phyloP scores from a whole-genome alignment of 495 filamentous ascomycete species.

The Geoglossum glabrum region DNA sequence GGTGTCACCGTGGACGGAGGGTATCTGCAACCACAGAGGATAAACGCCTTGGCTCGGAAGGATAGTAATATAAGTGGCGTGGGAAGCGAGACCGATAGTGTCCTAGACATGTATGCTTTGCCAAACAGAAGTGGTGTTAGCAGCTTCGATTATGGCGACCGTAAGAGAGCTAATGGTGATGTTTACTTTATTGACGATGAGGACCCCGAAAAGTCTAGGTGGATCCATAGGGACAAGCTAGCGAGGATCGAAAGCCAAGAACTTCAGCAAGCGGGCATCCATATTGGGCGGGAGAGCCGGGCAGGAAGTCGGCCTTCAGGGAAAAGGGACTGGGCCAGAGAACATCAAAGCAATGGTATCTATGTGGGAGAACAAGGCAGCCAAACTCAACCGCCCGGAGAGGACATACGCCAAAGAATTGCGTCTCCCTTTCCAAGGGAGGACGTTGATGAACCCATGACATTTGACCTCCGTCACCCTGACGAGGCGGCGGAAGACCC shows the following conservation, averaged over 20 bases:
- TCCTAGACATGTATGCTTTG: conserved; percentile 31
- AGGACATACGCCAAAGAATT: background rate
- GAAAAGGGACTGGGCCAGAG: conserved; percentile 32
- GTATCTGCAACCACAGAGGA: conserved; percentile 7
- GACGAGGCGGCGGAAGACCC: conserved; percentile 5
- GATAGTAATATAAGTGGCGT: conserved; percentile 30
- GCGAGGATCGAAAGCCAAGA: conserved; percentile 86
- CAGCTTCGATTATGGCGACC: conserved; percentile 17
- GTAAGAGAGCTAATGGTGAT: conserved; percentile 8
- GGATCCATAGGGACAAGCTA: conserved; percentile 94
- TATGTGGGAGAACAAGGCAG: background rate
- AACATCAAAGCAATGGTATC: conserved; percentile 11
- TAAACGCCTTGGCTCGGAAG: conserved; percentile 19
- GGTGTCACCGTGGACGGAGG: background rate
- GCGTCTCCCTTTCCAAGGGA: background rate
- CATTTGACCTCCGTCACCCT: conserved; percentile 3
- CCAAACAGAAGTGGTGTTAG: conserved; percentile 6
- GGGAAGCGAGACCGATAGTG: conserved; percentile 34
- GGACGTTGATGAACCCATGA: conserved; percentile 4
- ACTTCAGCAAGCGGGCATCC: conserved; percentile 72
- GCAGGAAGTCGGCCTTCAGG: conserved; percentile 35
- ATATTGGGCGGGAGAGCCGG: conserved; percentile 20
- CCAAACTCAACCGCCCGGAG: background rate
- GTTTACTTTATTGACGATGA: conserved; percentile 19
- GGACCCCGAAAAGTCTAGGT: conserved; percentile 47